Conservation (phyloP, 768 basidiomycete species). For the Lactarius akahatsu region DNA sequence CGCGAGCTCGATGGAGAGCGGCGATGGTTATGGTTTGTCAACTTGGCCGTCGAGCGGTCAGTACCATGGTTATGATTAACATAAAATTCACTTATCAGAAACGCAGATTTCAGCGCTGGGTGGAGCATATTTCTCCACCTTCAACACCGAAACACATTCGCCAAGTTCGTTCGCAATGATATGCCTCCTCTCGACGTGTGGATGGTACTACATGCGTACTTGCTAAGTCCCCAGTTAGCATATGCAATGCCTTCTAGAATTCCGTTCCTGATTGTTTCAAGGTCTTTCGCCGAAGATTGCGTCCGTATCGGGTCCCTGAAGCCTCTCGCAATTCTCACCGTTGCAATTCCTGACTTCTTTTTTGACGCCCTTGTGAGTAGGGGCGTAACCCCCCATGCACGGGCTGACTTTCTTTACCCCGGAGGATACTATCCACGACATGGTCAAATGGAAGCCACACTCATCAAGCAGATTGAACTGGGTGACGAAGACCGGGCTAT, state of each 20-base stretch:
- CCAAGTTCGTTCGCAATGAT: slow-evolving; percentile 31
- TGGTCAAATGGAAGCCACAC: slow-evolving; percentile 27
- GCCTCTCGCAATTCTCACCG: slow-evolving; percentile 1
- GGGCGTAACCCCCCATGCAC: neutral
- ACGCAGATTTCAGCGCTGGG: slow-evolving; percentile 41
- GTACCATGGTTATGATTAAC: neutral
- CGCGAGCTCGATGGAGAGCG: slow-evolving; percentile 31
- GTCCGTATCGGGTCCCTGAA: slow-evolving; percentile 16
- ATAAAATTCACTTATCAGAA: neutral
- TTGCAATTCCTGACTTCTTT: slow-evolving; percentile 6
- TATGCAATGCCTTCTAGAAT: no score
- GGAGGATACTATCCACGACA: slow-evolving; percentile 30
- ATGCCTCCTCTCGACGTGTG: slow-evolving; percentile 42
- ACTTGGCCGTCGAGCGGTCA: slow-evolving; percentile 41
- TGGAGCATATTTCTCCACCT: slow-evolving; percentile 23
- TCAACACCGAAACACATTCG: slow-evolving; percentile 30
- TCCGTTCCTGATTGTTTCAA: slow-evolving; percentile 3
- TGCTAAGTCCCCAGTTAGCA: slow-evolving; percentile 40
- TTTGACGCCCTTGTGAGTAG: slow-evolving; percentile 19
- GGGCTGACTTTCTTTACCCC: neutral
- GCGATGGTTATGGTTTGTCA: slow-evolving; percentile 44
- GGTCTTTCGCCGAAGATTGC: slow-evolving; percentile 34
- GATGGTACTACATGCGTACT: slow-evolving; percentile 47
- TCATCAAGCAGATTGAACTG: slow-evolving; percentile 23
- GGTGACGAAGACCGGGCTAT: slow-evolving; percentile 30